Evolutionary conservation across 73 alveolate species (phyloP).

Genomic region (Stentor coeruleus): DNA sequence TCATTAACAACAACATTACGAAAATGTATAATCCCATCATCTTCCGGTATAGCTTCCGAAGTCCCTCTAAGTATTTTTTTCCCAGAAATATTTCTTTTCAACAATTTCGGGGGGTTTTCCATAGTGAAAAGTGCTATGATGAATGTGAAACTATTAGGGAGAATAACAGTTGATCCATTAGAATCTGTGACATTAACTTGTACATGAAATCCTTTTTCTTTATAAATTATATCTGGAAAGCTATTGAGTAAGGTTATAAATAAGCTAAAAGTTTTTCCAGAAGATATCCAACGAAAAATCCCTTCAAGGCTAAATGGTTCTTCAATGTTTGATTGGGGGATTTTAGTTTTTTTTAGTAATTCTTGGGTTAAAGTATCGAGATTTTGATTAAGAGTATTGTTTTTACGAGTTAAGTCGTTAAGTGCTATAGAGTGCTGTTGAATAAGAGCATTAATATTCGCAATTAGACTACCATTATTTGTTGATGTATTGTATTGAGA

Average conservation of each 20-base stretch:
- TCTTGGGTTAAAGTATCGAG: neutral
- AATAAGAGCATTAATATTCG: too few species aligned
- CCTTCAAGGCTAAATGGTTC: neutral
- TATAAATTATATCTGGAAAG: neutral
- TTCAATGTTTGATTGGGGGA: too few species aligned
- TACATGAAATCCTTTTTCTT: constrained; percentile 14
- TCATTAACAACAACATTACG: constrained; percentile 19
- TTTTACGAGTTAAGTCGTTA: neutral
- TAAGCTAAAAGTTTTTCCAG: neutral
- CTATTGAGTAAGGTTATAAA: neutral
- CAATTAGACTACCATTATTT: neutral
- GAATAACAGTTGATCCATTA: neutral
- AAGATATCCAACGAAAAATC: neutral
- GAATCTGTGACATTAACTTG: neutral
- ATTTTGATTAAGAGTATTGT: neutral
- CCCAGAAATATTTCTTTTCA: constrained; percentile 1
- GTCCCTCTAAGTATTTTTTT: constrained; percentile 23
- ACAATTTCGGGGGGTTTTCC: constrained; percentile 17
- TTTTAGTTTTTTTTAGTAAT: too few species aligned
- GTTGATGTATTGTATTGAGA: neutral
- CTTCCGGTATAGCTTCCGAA: neutral
- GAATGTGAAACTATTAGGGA: neutral
- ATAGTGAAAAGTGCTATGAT: neutral
- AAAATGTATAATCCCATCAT: neutral
- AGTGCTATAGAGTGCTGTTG: neutral